Conservation (phyloP, 1,139 yeast species). For the Sugiyamaella grinbergsii region DNA sequence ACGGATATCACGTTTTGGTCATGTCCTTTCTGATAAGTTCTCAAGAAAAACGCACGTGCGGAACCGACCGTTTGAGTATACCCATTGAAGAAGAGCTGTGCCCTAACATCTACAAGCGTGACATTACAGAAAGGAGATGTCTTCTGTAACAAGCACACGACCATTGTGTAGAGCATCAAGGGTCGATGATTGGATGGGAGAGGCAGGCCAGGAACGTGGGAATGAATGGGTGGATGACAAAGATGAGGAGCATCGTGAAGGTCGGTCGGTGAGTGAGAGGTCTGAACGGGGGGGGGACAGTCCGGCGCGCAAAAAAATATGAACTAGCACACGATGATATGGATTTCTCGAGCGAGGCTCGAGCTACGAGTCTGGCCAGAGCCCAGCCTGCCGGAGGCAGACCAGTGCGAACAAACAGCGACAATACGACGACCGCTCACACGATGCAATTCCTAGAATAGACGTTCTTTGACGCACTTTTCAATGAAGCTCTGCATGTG, state of each 20-base stretch:
- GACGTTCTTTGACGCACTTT: not conserved
- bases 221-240: not conserved
- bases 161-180: conserved; percentile 9
- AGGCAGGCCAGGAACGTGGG: not conserved
- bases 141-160: conserved; percentile 8
- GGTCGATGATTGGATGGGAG: conserved; percentile 4
- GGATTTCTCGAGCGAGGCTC: too few relatives aligned
- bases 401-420: not conserved
- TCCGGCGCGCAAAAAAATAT: too few relatives aligned
- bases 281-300: too few relatives aligned
- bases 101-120: conserved; percentile 10
- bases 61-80: conserved; percentile 1
- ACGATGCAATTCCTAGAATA: not conserved
- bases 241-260: not conserved
- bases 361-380: too few relatives aligned
- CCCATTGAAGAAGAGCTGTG: not conserved
- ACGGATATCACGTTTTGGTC: conserved; percentile 13
- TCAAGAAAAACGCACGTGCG: conserved; percentile 13
- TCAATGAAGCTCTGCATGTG: not conserved
- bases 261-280: not conserved
- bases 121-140: not conserved
- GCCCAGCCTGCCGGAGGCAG: too few relatives aligned
- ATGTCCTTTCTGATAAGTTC: conserved; percentile 15
- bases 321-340: too few relatives aligned
- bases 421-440: too few relatives aligned